A percentile compares a stretch with the other conserved stretches of the same genome.
Conservation (phyloP, 805 yeast species). For the Cephaloascus albidus region DNA sequence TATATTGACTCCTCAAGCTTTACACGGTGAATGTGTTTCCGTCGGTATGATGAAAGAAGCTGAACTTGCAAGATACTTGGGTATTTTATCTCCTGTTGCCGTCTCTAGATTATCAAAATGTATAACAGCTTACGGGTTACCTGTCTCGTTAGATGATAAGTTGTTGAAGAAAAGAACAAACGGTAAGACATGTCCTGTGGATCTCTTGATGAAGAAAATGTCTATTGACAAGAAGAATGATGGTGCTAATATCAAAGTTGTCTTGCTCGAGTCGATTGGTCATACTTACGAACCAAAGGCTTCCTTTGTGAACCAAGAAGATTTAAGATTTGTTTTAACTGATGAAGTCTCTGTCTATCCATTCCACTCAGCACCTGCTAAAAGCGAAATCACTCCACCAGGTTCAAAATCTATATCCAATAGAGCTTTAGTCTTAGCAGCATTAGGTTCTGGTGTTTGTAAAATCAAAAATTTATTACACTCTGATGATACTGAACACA, state of each 20-base stretch:
- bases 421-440: slow-evolving; percentile 88
- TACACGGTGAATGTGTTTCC: slow-evolving; percentile 99
- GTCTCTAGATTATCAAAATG: slow-evolving; percentile 85
- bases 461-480: slow-evolving; percentile 79
- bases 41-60: slow-evolving; percentile 93
- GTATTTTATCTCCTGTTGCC: slow-evolving; percentile 83
- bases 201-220: slow-evolving; percentile 72
- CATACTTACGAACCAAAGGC: slow-evolving; percentile 85
- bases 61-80: slow-evolving; percentile 86
- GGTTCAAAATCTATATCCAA: slow-evolving; percentile 97
- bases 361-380: slow-evolving; percentile 27
- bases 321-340: slow-evolving; percentile 71
- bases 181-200: slow-evolving; percentile 68
- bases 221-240: slow-evolving; percentile 95
- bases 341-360: slow-evolving; percentile 69
- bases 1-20: slow-evolving; percentile 88
- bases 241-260: slow-evolving; percentile 84
- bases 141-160: slow-evolving; percentile 68
- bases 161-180: slow-evolving; percentile 60
- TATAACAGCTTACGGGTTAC: slow-evolving; percentile 78
- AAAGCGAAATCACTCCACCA: slow-evolving; percentile 66
- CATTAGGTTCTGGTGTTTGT: slow-evolving; percentile 81
- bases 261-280: slow-evolving; percentile 76
- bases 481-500: slow-evolving; percentile 93
- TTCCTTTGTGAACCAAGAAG: slow-evolving; percentile 72